phyloP scores from a whole-genome alignment of 257 asterid genomes.

The Scutellaria minor region DNA sequence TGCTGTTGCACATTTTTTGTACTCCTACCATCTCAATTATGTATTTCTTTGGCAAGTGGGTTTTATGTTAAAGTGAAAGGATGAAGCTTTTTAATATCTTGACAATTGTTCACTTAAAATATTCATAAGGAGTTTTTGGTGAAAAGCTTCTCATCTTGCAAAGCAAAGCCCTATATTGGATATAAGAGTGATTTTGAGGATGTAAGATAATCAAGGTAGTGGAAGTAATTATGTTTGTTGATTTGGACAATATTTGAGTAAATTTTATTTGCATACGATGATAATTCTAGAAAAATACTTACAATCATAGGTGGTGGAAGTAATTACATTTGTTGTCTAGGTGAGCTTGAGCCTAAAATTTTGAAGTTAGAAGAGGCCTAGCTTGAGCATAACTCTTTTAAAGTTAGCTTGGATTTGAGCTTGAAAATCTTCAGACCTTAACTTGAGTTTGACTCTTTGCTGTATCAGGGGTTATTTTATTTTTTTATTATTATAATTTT shows the following conservation, averaged over 20 bases:
- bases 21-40: neutral
- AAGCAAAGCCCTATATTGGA: neutral
- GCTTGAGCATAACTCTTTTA: neutral
- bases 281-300: neutral
- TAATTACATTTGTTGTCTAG: neutral
- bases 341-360: neutral
- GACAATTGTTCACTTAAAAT: neutral
- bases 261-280: neutral
- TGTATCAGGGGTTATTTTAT: neutral
- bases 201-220: neutral
- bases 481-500: neutral
- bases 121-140: neutral
- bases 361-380: neutral
- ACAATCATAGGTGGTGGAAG: neutral
- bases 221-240: too few species aligned
- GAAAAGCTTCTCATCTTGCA: neutral
- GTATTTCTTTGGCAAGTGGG: neutral
- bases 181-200: conserved; percentile 5
- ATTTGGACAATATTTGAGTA: neutral
- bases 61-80: neutral
- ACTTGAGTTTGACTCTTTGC: neutral
- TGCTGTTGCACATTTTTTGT: neutral
- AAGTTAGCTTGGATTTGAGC: conserved; percentile 1
- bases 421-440: conserved; percentile 9
- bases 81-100: neutral